Evolutionary conservation across 352 stramenopile genomes (phyloP), one percentile per base, ranked within the genome.

Genomic region (Blastocystis sp.): DNA sequence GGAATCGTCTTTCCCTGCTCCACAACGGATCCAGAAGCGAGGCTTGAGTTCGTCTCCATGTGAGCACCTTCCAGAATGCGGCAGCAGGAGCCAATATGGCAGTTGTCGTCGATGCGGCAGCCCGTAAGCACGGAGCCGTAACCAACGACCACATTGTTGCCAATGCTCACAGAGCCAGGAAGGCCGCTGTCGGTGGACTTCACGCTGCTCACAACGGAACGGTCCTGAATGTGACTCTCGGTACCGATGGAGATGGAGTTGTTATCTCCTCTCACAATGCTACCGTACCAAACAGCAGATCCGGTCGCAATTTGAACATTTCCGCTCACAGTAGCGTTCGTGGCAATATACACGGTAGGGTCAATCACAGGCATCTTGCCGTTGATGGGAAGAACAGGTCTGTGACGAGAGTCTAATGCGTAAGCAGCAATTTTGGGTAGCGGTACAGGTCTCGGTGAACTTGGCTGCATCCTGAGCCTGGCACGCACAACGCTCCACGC

Each of bases 51-150:
- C 64, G 93, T 94, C 89, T 97, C 93, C 57, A 98, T 91, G 48
- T 97, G 91, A 60, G 93, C 93, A 42, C 95, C 95, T 88, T 97
- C 94, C 87, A 96, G 91, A 63, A 98, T 92, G 90, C 98, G 94
- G 61, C 93, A 93, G 90, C 96, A 95, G 94, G 98, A 96, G 78
- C 95, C 96, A 90, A 98, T 98, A 82, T 98, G 92, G 89, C 92
- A 93, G 91, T 97, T 95, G 93, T 98, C 93, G 89, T 97, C 94
- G 71, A 98, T 93, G n/a, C 93, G 97, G 90, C 95, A 97, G 87
- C 94, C 74, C n/a, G 45, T 68, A 42, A 84, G 74, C 38, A 68
- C 60, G 7, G 74, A 84, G 17, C 21, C 74, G 45, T 84, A 84
- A 14, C 78, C 78, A 57, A 88, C 68, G 66, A 79, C 45, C 17